phyloP scores from a whole-genome alignment of 495 filamentous ascomycete species.

The Trichoderma orchidacearum region DNA sequence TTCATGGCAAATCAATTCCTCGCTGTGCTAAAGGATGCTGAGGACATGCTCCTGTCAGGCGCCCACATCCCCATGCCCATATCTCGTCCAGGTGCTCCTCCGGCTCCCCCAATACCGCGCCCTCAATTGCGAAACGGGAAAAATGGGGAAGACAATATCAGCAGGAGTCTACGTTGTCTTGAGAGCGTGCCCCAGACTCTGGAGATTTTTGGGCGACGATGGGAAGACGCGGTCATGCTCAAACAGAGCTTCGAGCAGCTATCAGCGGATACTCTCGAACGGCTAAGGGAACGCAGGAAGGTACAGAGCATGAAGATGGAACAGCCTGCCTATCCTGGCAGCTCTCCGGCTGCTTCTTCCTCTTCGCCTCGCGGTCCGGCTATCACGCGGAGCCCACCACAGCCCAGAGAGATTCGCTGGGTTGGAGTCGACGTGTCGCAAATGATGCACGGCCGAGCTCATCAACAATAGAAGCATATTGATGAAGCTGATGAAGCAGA shows the following conservation, averaged over 20 bases:
- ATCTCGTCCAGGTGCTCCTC: constrained; percentile 16
- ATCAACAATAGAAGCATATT: not conserved
- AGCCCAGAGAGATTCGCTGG: constrained; percentile 23
- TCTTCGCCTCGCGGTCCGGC: not conserved
- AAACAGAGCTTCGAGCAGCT: constrained; percentile 27
- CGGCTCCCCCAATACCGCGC: constrained; percentile 21
- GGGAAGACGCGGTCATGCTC: constrained; percentile 30
- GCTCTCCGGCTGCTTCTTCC: not conserved
- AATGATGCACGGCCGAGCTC: constrained; percentile 13
- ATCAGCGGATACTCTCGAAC: constrained; percentile 18
- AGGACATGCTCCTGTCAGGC: constrained; percentile 31
- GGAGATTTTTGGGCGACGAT: constrained; percentile 33
- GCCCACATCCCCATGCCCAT: constrained; percentile 15
- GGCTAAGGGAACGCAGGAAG: constrained; percentile 13
- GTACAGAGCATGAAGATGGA: constrained; percentile 7
- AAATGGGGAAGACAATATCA: constrained; percentile 21
- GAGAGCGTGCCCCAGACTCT: constrained; percentile 29
- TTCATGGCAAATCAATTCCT: constrained; percentile 60
- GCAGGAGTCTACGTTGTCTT: constrained; percentile 30
- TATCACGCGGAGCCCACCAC: constrained; percentile 2
- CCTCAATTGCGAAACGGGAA: constrained; percentile 9
- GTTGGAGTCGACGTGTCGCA: constrained; percentile 21
- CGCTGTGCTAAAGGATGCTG: constrained; percentile 44
- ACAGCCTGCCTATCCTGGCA: not conserved
- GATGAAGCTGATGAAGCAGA: no score